These are phyloP conservation scores for Lachnellula suecica DNA, from an alignment of 2,329 filamentous ascomycete species.

Conservation along the genomic window DNA sequence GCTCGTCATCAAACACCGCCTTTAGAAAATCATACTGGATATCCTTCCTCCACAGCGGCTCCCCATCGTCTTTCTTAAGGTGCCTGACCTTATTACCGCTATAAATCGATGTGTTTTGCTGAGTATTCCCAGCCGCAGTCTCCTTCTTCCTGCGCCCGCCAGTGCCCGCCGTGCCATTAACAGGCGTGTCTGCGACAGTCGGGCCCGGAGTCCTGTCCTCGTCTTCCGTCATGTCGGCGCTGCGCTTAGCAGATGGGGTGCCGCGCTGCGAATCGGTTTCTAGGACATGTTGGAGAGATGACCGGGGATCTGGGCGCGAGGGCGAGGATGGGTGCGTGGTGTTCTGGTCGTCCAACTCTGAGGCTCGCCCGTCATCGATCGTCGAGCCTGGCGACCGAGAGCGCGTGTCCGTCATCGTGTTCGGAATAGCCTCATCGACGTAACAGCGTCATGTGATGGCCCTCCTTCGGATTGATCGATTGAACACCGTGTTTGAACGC, in stretches of 20 bases:
- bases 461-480: not conserved
- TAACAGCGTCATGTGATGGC: not conserved
- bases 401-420: conserved; percentile 19
- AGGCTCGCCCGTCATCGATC: conserved; percentile 23
- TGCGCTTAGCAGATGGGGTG: conserved; percentile 15
- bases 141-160: conserved; percentile 26
- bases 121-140: conserved; percentile 16
- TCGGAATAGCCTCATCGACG: conserved; percentile 3
- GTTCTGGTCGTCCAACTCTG: conserved; percentile 30
- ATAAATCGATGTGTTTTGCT: conserved; percentile 27
- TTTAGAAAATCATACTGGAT: conserved; percentile 87
- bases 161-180: conserved; percentile 12
- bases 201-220: conserved; percentile 27
- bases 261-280: conserved; percentile 25
- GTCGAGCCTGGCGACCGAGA: conserved; percentile 28
- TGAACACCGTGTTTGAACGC: not conserved
- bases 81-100: conserved; percentile 68
- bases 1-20: conserved; percentile 74
- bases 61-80: conserved; percentile 85
- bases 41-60: conserved; percentile 82
- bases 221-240: conserved; percentile 31
- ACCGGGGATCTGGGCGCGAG: conserved; percentile 27
- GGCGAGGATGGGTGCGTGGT: conserved; percentile 28
- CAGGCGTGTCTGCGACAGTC: conserved; percentile 10
- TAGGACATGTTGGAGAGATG: conserved; percentile 27